phyloP scores from a whole-genome alignment of 1,284 basidiomycete species.

The Trichosporon ovoides region DNA sequence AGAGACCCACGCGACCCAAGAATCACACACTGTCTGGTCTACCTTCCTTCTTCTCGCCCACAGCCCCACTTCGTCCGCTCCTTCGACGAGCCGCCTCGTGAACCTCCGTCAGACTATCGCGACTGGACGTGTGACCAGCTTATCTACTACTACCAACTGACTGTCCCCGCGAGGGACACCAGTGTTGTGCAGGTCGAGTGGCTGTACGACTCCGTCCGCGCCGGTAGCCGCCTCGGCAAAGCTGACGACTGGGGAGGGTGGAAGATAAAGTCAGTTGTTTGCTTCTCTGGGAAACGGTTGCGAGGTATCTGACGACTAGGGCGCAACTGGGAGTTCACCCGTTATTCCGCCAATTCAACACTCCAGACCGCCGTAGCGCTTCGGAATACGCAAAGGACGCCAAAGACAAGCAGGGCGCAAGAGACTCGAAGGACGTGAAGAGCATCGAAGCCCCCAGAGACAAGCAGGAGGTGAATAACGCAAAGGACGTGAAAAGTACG shows the following conservation, averaged over 20 bases:
- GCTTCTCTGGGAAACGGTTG: neutral
- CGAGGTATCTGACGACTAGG: neutral
- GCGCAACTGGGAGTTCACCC: neutral
- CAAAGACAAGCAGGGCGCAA: no score
- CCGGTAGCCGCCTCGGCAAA: neutral
- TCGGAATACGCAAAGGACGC: no score
- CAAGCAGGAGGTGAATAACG: neutral
- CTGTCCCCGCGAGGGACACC: neutral
- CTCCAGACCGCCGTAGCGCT: no score
- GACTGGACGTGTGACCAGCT: conserved; percentile 5
- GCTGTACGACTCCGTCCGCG: neutral
- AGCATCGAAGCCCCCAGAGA: no score
- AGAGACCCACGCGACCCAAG: neutral
- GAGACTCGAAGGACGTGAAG: neutral
- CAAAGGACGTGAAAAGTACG: neutral
- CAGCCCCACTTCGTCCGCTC: neutral
- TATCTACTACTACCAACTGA: conserved; percentile 1
- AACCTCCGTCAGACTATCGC: neutral
- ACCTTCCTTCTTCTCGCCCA: neutral
- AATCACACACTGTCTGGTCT: conserved; percentile 10
- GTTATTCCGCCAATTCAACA: no score
- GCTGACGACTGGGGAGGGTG: conserved; percentile 7
- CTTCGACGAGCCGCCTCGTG: neutral
- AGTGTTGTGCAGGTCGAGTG: conserved; percentile 4
- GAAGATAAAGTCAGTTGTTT: neutral